Base-by-base conservation (phyloP, 805 yeast genomes). In the fission yeast (Schizosaccharomyces pombe) region DNA sequence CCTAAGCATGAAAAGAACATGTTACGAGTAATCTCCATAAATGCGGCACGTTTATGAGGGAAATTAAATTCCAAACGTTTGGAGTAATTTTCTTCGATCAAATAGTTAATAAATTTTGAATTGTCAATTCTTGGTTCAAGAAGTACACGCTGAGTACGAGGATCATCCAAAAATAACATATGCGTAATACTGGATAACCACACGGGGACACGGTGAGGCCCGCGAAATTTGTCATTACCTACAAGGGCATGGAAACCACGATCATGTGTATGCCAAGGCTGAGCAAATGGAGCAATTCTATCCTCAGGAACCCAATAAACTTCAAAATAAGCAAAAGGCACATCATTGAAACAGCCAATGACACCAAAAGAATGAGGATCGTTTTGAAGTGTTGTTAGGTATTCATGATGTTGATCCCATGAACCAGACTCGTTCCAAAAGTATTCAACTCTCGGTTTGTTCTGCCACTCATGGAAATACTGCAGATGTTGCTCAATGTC, bases 271-370 rank as follows among this genome's bases (percentile, higher is more conserved):
- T 47, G 53, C 29, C 34, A 55, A 22, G 54, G 55, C 33, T 52
- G 54, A 5, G 56, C 56, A 43, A 52, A 56, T 11, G 62, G 61
- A 5, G 62, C 58, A 12, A 61, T 54, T 30, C 52, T 56, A 49
- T 61, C 63, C 54, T 61, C 63, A n/a, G 52, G 26, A 19, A 57
- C 62, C 59, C 59, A 60, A 57, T 61, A 61, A n/a, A 61, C 56
- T 52, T 61, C 63, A 39, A 60, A 49, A 40, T 61, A 61, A 22
- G 59, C 53, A 47, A 60, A 61, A 3, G 55, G 56, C 19, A 37
- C 55, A 51, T 49, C 56, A 37, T 60, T 60, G 16, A 61, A 56
- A 8, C 56, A 55, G 5, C 63, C 63, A 33, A 61, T 60, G 28
- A 56, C 43, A 12, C 58, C 56, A 12, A 47, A 30, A 2, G 52